These are phyloP conservation scores for Thraustotheca clavata DNA, from an alignment of 352 stramenopile genomes.

Conservation along the genomic window DNA sequence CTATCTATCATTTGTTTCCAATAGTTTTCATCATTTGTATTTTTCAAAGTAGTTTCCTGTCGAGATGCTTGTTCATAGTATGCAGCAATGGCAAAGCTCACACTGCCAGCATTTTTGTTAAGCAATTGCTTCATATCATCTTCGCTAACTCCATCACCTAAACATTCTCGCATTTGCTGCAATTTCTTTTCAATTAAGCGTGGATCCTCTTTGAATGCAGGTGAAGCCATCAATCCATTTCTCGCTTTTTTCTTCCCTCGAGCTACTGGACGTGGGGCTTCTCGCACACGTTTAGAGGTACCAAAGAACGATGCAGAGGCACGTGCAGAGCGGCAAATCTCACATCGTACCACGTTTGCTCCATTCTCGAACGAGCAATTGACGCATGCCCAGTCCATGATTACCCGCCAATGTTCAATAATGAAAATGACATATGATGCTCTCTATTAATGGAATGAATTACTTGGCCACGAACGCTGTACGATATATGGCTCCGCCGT, in stretches of 20 bases:
- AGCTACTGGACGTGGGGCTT: not conserved
- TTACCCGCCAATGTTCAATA: not conserved
- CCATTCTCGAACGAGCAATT: slow-evolving; percentile 74
- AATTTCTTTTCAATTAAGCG: slow-evolving; percentile 55
- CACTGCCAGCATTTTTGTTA: slow-evolving; percentile 64
- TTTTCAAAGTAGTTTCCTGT: not conserved
- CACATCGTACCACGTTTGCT: slow-evolving; percentile 28
- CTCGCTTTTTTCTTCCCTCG: slow-evolving; percentile 21
- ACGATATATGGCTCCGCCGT: slow-evolving; percentile 67
- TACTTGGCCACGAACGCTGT: slow-evolving; percentile 9
- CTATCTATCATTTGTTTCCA: slow-evolving; percentile 30
- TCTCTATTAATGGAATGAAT: not conserved
- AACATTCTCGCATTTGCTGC: slow-evolving; percentile 52
- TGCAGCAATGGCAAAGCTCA: slow-evolving; percentile 51
- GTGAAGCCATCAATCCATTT: not conserved
- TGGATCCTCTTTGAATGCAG: slow-evolving; percentile 37
- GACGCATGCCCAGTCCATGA: slow-evolving; percentile 45
- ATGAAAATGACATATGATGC: too few species aligned
- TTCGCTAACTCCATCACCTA: slow-evolving; percentile 56
- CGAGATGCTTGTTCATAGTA: slow-evolving; percentile 50
- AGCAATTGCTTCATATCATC: slow-evolving; percentile 47
- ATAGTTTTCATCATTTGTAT: slow-evolving; percentile 23
- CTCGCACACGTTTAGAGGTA: slow-evolving; percentile 20
- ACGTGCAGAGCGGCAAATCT: slow-evolving; percentile 35
- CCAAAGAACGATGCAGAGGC: not conserved